A percentile compares a stretch with the other conserved stretches of the same genome.
These are phyloP conservation scores for Nakazawaea anatomiae DNA, from an alignment of 805 yeast species.

Conservation along the genomic window DNA sequence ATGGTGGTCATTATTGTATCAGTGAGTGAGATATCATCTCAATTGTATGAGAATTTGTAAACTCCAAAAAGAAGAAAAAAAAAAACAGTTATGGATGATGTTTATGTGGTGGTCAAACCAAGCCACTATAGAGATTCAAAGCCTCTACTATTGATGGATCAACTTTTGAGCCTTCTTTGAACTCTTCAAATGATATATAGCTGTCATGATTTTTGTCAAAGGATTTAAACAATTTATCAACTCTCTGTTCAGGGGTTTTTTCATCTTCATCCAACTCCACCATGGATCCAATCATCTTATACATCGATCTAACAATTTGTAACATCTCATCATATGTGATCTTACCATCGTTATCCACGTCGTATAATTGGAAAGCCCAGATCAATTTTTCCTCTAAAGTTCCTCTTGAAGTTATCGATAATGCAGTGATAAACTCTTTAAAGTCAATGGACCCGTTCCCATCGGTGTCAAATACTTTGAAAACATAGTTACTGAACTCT, in stretches of 20 bases:
- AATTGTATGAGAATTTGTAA: neutral
- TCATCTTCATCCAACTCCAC: conserved; percentile 86
- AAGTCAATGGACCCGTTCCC: conserved; percentile 79
- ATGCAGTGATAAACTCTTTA: conserved; percentile 84
- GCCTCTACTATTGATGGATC: conserved; percentile 77
- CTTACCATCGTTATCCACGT: conserved; percentile 71
- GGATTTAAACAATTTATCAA: conserved; percentile 68
- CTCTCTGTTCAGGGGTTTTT: conserved; percentile 84
- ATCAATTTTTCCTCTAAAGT: conserved; percentile 73
- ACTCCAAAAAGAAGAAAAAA: no score
- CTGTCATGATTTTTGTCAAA: conserved; percentile 69
- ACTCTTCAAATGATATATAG: conserved; percentile 75
- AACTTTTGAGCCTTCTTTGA: conserved; percentile 70
- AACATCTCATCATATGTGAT: conserved; percentile 76
- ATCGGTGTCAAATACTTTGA: conserved; percentile 83
- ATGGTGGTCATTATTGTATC: no score
- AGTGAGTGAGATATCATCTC: no score
- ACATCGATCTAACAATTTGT: conserved; percentile 73
- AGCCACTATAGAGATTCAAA: conserved; percentile 72
- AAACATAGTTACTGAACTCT: conserved; percentile 82
- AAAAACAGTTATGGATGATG: neutral
- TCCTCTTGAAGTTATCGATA: conserved; percentile 85
- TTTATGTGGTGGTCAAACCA: conserved; percentile 39
- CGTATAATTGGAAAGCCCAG: conserved; percentile 90
- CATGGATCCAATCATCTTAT: conserved; percentile 95